Conservation (phyloP, 2,329 filamentous ascomycete species). For the Chrysosporium queenslandicum region DNA sequence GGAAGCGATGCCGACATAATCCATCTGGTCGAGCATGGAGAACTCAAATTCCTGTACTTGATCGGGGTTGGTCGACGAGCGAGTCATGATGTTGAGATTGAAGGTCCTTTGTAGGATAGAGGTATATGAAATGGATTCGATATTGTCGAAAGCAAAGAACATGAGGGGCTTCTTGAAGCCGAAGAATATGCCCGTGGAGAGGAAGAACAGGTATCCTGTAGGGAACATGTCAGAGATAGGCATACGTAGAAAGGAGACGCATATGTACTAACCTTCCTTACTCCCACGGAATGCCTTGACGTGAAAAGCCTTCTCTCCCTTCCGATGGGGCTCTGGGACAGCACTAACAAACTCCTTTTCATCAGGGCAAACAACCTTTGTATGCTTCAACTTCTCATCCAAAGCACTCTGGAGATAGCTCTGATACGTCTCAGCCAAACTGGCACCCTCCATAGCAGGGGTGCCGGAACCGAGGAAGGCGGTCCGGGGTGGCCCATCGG, state of each 20-base stretch:
- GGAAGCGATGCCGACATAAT: constrained; percentile 52
- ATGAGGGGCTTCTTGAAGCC: constrained; percentile 57
- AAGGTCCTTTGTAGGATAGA: constrained; percentile 56
- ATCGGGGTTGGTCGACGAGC: constrained; percentile 25
- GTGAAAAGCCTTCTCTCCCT: constrained; percentile 53
- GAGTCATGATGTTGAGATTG: constrained; percentile 50
- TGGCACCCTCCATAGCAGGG: constrained; percentile 31
- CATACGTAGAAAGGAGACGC: background rate
- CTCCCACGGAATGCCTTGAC: constrained; percentile 55
- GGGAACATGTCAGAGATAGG: background rate
- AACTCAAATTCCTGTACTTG: constrained; percentile 51
- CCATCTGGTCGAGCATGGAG: constrained; percentile 55
- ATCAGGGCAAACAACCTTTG: constrained; percentile 44
- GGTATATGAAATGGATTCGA: constrained; percentile 54
- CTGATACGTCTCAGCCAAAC: constrained; percentile 40
- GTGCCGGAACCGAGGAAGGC: constrained; percentile 36
- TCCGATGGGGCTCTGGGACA: constrained; percentile 50
- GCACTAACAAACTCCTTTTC: constrained; percentile 51
- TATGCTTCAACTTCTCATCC: constrained; percentile 40
- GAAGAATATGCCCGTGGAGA: constrained; percentile 51
- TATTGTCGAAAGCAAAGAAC: constrained; percentile 51
- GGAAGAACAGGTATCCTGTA: constrained; percentile 53
- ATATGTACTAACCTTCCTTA: constrained; percentile 47
- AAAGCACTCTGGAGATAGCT: constrained; percentile 37
- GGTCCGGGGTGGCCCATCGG: constrained; percentile 43